These are phyloP conservation scores for Lecanoromycetidae sp. DNA, from an alignment of 2,329 filamentous ascomycete genomes.

Conservation along the genomic window DNA sequence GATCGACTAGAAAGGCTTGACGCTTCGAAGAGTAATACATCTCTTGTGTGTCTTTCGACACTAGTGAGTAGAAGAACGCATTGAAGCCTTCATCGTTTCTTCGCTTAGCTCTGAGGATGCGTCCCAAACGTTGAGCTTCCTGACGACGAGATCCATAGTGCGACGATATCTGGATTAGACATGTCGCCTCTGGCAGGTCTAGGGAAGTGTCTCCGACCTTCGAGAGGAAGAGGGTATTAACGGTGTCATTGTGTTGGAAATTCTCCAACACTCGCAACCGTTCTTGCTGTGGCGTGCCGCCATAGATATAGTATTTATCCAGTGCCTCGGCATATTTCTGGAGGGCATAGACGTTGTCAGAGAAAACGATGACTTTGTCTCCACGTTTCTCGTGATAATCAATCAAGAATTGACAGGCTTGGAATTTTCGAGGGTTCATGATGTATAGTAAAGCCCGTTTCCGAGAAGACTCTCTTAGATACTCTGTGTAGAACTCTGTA, in stretches of 20 bases:
- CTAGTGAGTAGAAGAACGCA: conserved; percentile 95
- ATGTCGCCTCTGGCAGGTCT: conserved; percentile 90
- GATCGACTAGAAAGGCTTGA: conserved; percentile 92
- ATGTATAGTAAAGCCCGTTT: conserved; percentile 68
- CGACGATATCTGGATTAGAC: conserved; percentile 91
- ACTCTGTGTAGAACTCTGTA: conserved; percentile 93
- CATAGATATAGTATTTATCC: conserved; percentile 81
- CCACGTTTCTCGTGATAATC: conserved; percentile 91
- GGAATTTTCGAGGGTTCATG: conserved; percentile 96
- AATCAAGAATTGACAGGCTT: conserved; percentile 95
- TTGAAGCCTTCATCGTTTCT: conserved; percentile 98
- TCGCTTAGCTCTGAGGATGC: conserved; percentile 87
- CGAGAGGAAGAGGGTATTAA: conserved; percentile 89
- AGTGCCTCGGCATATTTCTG: conserved; percentile 74
- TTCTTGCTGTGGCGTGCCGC: conserved; percentile 73
- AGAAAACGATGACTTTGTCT: conserved; percentile 97
- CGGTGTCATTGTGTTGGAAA: conserved; percentile 80
- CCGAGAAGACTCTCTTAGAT: conserved; percentile 58
- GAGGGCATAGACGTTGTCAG: conserved; percentile 89
- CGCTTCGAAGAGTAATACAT: conserved; percentile 97
- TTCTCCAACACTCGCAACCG: conserved; percentile 81
- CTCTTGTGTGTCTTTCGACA: conserved; percentile 93
- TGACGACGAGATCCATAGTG: conserved; percentile 95
- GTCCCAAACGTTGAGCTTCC: conserved; percentile 84
- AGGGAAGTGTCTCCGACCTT: conserved; percentile 99